Evolutionary conservation across 2,329 filamentous ascomycete species (phyloP).

Genomic region (Diaporthe sp.): DNA sequence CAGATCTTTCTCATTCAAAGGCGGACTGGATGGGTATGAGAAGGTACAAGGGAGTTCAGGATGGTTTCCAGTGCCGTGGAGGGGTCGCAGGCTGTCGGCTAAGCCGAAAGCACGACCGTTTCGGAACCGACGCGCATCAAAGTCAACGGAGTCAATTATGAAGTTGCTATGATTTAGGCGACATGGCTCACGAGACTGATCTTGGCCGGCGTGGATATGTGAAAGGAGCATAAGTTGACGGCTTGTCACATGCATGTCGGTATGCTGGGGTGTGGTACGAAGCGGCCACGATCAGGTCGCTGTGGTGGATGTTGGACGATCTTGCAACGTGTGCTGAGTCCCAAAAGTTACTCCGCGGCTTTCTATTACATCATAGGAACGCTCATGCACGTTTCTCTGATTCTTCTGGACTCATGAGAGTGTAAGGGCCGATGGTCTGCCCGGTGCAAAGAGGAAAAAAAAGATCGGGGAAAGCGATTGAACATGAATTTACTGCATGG

Average conservation of each 20-base stretch:
- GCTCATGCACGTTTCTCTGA: too few relatives aligned
- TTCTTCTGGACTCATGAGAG: too few relatives aligned
- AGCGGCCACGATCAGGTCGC: neutral
- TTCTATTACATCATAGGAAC: too few relatives aligned
- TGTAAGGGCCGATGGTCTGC: too few relatives aligned
- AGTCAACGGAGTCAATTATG: neutral
- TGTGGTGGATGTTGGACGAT: neutral
- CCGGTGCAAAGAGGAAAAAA: too few relatives aligned
- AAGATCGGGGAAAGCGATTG: too few relatives aligned
- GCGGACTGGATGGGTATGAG: neutral
- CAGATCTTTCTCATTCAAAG: constrained; percentile 20
- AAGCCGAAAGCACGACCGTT: neutral
- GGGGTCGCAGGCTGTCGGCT: neutral
- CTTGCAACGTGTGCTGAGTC: neutral
- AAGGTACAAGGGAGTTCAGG: constrained; percentile 14
- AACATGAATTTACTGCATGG: too few relatives aligned
- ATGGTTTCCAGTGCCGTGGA: constrained; percentile 14
- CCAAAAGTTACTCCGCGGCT: neutral
- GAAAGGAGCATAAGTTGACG: neutral
- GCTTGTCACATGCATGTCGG: neutral
- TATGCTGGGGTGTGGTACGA: neutral
- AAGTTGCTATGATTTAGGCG: neutral
- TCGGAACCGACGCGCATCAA: neutral
- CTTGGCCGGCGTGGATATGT: neutral
- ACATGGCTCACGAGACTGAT: neutral